Base-by-base conservation (phyloP, 176 grass and related monocot genomes). In the Olyra latifolia region DNA sequence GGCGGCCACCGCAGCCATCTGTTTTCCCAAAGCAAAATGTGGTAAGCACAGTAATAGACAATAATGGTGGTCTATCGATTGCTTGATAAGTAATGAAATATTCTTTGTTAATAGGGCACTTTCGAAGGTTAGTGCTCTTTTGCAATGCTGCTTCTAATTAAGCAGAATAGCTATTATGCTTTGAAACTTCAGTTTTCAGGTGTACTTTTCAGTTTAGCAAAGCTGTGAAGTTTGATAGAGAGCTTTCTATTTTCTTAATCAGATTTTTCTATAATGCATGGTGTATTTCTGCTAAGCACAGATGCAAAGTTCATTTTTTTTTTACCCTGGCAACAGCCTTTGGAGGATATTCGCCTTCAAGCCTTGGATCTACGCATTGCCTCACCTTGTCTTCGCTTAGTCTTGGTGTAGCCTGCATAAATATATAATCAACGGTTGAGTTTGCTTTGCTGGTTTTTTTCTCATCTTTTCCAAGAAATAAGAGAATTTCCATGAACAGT, bases 311-410 rank as follows among this genome's bases (percentile, higher is more conserved):
- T 7, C 61, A 3, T 23, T 57, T 38, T 62, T 4, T 4, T 4
- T 56, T 66, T 87, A 94, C 92, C 92, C 91, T 94, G 45, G 92
- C 92, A 11, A 94, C 86, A 70, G 89, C 89, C 84, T 94, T 94
- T 46, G 92, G 92, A 77, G 88, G 89, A 75, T 87, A 97, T 68
- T 93, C 83, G 3, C 56, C 59, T 83, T 53, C 93, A 52, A 97
- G 83, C 43, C 79, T 97, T 87, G 86, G 84, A 89, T 97, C 93
- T 35, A 97, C 88, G 29, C 91, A 91, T 84, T 97, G 93, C 53
- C 22, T 84, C 52, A 97, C 88, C 66, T 97, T 97, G 62, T 97
- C 88, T 84, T 97, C 93, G 44, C 90, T 93, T 46, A 97, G 88
- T 72, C 90, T 97, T 50, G 88, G 90, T 66, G 88, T 85, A 77